These are phyloP conservation scores for Aureobasidium zeae DNA, from an alignment of 2,329 filamentous ascomycete species.

Conservation along the genomic window DNA sequence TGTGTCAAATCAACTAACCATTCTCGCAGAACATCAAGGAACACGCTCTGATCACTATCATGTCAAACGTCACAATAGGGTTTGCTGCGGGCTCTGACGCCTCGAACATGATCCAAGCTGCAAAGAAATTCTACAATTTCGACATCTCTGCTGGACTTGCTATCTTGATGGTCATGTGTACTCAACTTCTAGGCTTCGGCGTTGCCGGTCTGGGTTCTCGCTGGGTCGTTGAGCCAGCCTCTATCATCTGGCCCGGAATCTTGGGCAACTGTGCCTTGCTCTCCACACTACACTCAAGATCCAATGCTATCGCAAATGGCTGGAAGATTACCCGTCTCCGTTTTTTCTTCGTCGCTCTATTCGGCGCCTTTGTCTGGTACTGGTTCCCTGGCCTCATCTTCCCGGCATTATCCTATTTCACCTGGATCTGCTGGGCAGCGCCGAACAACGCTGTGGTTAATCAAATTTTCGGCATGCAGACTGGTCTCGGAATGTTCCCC, in stretches of 20 bases:
- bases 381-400: conserved; percentile 75
- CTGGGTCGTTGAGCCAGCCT: conserved; percentile 73
- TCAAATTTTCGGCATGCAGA: conserved; percentile 78
- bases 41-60: conserved; percentile 37
- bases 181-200: conserved; percentile 77
- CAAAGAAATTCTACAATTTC: conserved; percentile 82
- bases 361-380: conserved; percentile 67
- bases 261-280: conserved; percentile 87
- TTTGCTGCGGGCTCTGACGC: conserved; percentile 47
- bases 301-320: conserved; percentile 64
- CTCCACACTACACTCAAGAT: conserved; percentile 64
- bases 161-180: conserved; percentile 72
- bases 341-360: conserved; percentile 71
- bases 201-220: conserved; percentile 74
- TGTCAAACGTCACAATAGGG: conserved; percentile 41
- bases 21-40: conserved; percentile 24
- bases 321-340: conserved; percentile 64
- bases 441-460: conserved; percentile 78
- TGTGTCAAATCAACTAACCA: not conserved
- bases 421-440: conserved; percentile 79
- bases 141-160: conserved; percentile 68
- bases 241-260: conserved; percentile 88
- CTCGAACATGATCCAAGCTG: conserved; percentile 62
- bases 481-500: conserved; percentile 72
- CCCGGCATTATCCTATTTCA: conserved; percentile 82